Conservation (phyloP, 83 land plant genomes). For the Thuja plicata region DNA sequence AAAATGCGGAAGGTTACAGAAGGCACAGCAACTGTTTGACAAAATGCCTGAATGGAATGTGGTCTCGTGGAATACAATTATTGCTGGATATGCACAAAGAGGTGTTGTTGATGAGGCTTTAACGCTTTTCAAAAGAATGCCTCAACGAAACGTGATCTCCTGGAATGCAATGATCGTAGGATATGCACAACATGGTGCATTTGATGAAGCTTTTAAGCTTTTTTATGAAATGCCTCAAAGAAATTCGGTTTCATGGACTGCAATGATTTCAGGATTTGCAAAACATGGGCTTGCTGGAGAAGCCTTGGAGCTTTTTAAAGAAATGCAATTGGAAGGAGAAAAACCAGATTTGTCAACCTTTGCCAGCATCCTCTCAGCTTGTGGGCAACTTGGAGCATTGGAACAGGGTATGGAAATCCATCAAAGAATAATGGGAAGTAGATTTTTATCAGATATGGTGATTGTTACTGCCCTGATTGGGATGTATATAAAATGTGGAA, state of each 20-base stretch:
- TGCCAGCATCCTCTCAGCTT: constrained; percentile 28
- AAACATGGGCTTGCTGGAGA: constrained; percentile 22
- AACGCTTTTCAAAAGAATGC: neutral
- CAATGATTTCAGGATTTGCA: constrained; percentile 25
- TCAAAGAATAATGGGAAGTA: constrained; percentile 15
- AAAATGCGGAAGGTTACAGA: neutral
- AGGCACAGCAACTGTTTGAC: neutral
- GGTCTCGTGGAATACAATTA: neutral
- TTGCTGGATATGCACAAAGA: neutral
- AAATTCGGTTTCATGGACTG: constrained; percentile 46
- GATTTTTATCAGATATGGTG: constrained; percentile 12
- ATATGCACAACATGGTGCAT: constrained; percentile 22
- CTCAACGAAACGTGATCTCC: constrained; percentile 15
- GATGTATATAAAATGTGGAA: constrained; percentile 61
- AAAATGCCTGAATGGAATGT: neutral
- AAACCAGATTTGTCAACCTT: too few species aligned
- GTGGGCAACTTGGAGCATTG: constrained; percentile 19
- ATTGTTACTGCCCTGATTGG: constrained; percentile 22
- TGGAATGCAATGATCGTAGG: constrained; percentile 41
- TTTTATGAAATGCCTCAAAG: constrained; percentile 30
- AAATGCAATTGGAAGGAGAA: constrained; percentile 26
- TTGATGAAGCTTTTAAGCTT: constrained; percentile 14
- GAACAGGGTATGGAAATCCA: constrained; percentile 32
- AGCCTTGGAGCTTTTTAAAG: constrained; percentile 14
- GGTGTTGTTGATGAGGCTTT: neutral